Percentiles rank a stretch among this genome's conserved stretches.
phyloP scores from a whole-genome alignment of 73 alveolate genomes.

The Paramecium sonneborni region DNA sequence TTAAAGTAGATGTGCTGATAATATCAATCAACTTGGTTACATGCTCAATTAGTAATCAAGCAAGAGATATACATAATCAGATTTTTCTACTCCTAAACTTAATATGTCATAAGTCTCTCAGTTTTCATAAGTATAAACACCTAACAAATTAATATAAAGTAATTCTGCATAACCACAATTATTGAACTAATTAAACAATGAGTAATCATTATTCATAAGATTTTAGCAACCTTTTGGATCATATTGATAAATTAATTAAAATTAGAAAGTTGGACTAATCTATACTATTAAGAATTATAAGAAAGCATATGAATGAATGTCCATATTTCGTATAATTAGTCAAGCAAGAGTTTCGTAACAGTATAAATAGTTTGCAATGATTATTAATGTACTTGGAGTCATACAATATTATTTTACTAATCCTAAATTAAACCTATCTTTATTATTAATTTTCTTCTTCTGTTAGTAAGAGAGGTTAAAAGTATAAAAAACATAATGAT shows the following conservation, averaged over 20 bases:
- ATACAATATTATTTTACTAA: not conserved
- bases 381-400: not conserved
- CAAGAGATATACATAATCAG: not conserved
- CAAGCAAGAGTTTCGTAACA: not conserved
- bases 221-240: not conserved
- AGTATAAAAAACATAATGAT: too few relatives aligned
- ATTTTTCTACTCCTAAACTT: not conserved
- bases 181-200: not conserved
- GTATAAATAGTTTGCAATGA: not conserved
- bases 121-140: not conserved
- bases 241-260: not conserved
- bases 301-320: conserved; percentile 19
- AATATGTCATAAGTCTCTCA: not conserved
- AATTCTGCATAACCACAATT: not conserved
- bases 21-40: not conserved
- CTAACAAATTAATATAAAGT: not conserved
- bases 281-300: not conserved
- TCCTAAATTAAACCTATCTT: not conserved
- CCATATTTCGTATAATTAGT: not conserved
- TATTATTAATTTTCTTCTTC: too few relatives aligned
- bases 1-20: conserved; percentile 10
- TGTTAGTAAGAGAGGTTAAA: too few relatives aligned
- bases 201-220: not conserved
- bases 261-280: not conserved
- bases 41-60: not conserved